Evolutionary conservation across 2,329 filamentous ascomycete species (phyloP), one percentile per base, ranked within the genome.

Genomic region (Septoria linicola): DNA sequence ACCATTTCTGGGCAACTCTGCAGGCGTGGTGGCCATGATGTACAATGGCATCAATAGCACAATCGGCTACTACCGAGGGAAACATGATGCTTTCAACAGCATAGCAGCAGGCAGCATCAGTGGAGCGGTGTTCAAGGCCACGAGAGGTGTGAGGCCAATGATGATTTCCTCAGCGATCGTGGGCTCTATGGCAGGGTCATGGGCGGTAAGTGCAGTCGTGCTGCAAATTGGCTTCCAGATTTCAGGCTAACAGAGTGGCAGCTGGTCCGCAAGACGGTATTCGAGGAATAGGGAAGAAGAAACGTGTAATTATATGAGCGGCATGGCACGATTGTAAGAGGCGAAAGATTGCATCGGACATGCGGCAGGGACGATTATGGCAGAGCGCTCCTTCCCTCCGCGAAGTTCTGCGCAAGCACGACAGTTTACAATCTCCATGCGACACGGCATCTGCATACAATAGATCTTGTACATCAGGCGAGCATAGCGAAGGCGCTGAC

Each of bases 111-210:
- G 95, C 59, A 87, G 80, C 1, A 70, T 99, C 62, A 95, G 90
- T 67, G 93, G 93, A 52, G 91, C 92, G 80, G 70, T 99, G 11
- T 99, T 99, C 76, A 97, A 96, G 80, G 95, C 91, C 71, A 97
- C 95, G 41, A 82, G 88, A 66, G 93, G 93, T 4, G 58, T 93
- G 55, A 82, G 88, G 72, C 91, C 90, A 27, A 97, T 97, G 91
- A 79, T 93, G 76, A 93, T 97, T 65, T 96, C 91, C 30, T 88
- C 90, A 58, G 89, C 85, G 63, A 85, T 99, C 60, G 91, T 97
- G 53, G 93, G 86, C 46, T 82, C 84, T 35, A 80, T 93, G 57
- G 95, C 93, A 49, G 90, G 88, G 59, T 80, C 76, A 54, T 99
- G 95, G 93, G 86, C 91, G 67, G 92, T 99, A 83, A 74, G 88